Conservation (phyloP, 345 rosid genomes). For the Raphanus raphanistrum region DNA sequence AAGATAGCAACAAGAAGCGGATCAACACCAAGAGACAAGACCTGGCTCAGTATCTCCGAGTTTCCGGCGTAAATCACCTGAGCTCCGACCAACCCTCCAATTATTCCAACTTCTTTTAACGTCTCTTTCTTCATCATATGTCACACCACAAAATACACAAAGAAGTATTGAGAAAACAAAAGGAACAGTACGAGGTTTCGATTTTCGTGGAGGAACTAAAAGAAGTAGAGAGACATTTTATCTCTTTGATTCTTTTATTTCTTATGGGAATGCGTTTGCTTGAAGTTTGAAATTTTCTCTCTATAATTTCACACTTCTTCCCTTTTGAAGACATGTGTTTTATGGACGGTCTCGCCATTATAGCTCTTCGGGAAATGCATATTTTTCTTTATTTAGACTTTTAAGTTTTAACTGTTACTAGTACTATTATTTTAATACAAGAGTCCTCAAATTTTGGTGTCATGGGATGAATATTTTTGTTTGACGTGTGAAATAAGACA, state of each 20-base stretch:
- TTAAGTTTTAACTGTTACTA: neutral
- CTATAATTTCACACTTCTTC: conserved; percentile 2
- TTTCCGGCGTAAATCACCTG: conserved; percentile 71
- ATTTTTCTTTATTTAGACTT: neutral
- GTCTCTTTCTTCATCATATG: conserved; percentile 37
- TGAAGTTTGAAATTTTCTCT: conserved; percentile 19
- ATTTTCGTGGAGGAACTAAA: conserved; percentile 8
- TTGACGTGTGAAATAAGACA: neutral
- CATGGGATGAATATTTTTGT: neutral
- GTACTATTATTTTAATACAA: neutral
- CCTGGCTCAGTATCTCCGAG: conserved; percentile 57
- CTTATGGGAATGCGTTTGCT: conserved; percentile 7
- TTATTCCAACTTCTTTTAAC: conserved; percentile 49
- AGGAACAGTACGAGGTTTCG: neutral
- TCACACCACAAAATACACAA: neutral
- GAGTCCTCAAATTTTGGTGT: conserved; percentile 17
- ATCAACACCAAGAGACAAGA: conserved; percentile 72
- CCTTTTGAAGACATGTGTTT: conserved; percentile 33
- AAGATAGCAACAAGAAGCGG: conserved; percentile 59
- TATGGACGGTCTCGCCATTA: conserved; percentile 19
- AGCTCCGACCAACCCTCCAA: conserved; percentile 58
- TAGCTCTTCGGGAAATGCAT: neutral
- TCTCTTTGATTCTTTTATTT: neutral
- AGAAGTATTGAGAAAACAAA: neutral
- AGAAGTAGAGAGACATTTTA: conserved; percentile 2